A percentile compares a stretch with the other conserved stretches of the same genome.
Conservation (phyloP, 2,329 filamentous ascomycete species). For the Exophiala mesophila region DNA sequence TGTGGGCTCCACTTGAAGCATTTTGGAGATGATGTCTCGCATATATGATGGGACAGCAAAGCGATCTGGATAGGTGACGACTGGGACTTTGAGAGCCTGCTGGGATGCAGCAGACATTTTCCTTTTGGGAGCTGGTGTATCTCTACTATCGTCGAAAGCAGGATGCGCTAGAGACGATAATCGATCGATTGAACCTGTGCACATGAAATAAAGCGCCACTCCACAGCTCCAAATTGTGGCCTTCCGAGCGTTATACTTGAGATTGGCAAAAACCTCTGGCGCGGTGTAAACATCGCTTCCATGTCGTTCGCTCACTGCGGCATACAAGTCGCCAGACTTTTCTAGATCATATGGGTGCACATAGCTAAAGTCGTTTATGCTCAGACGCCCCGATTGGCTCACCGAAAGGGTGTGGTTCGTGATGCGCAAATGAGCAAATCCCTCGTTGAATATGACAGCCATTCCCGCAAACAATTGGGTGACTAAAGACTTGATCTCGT, state of each 20-base stretch:
- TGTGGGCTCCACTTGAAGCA: conserved; percentile 1
- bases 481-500: conserved; percentile 1
- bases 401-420: conserved; percentile 1
- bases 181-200: not conserved
- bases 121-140: not conserved
- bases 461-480: conserved; percentile 3
- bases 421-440: conserved; percentile 4
- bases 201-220: conserved; percentile 5
- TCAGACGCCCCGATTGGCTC: not conserved
- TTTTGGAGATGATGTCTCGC: conserved; percentile 6
- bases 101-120: not conserved
- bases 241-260: conserved; percentile 6
- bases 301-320: not conserved
- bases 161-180: conserved; percentile 5
- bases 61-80: conserved; percentile 4
- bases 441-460: conserved; percentile 4
- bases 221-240: conserved; percentile 7
- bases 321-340: not conserved
- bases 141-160: not conserved
- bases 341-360: conserved; percentile 1
- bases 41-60: conserved; percentile 3
- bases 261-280: conserved; percentile 4
- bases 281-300: conserved; percentile 3
- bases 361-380: conserved; percentile 1
- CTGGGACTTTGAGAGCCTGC: not conserved